Conservation (phyloP, 2,329 filamentous ascomycete species). For the Cytospora piceicola region DNA sequence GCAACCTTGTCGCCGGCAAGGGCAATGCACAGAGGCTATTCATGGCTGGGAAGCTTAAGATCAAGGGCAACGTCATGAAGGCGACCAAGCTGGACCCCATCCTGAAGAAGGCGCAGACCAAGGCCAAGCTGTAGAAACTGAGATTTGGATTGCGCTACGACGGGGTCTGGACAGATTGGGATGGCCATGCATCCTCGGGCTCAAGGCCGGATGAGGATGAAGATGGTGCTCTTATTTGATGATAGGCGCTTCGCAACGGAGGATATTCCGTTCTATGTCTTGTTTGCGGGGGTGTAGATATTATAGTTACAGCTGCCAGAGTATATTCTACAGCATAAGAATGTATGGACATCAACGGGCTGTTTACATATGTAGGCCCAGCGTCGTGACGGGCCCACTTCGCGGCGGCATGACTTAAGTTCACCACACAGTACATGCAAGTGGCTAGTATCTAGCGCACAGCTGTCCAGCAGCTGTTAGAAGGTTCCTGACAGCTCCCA, state of each 20-base stretch:
- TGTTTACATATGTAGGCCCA: not conserved
- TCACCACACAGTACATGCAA: too few species aligned
- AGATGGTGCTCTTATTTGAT: not conserved
- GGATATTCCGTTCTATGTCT: not conserved
- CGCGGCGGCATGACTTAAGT: not conserved
- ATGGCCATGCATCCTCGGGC: slow-evolving; percentile 19
- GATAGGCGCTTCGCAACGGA: slow-evolving; percentile 2
- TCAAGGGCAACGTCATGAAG: slow-evolving; percentile 99
- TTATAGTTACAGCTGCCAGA: slow-evolving; percentile 2
- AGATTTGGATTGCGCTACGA: slow-evolving; percentile 29
- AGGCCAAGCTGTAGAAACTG: slow-evolving; percentile 74
- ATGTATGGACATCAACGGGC: not conserved
- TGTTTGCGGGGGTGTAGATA: slow-evolving; percentile 10
- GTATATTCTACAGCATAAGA: not conserved
- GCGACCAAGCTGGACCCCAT: slow-evolving; percentile 95
- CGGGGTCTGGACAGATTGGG: slow-evolving; percentile 29
- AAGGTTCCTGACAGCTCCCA: not conserved
- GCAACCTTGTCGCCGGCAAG: slow-evolving; percentile 79
- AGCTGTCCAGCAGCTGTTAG: slow-evolving; percentile 17
- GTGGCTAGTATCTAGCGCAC: not conserved
- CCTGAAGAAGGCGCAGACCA: slow-evolving; percentile 81
- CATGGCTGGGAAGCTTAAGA: slow-evolving; percentile 98
- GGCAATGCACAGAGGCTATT: slow-evolving; percentile 94
- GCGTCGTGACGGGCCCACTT: not conserved
- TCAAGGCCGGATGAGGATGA: not conserved